phyloP scores from a whole-genome alignment of 2,329 filamentous ascomycete species.

The Ceratocystis smalleyi region DNA sequence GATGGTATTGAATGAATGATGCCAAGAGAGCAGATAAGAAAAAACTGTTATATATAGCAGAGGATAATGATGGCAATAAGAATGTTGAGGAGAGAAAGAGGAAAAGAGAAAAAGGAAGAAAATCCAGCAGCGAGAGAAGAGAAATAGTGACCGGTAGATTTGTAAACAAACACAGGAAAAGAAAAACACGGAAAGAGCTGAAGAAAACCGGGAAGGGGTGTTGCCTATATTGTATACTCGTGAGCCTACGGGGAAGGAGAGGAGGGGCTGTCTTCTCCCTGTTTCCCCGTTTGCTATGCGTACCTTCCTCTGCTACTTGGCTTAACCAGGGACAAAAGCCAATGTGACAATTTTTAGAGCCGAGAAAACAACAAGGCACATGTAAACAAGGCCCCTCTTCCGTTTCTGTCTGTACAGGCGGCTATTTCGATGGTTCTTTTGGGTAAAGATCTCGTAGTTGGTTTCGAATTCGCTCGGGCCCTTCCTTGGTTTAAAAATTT shows the following conservation, averaged over 20 bases:
- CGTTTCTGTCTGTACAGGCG: not conserved
- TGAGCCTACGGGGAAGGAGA: not conserved
- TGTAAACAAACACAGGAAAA: not conserved
- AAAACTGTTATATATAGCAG: not conserved
- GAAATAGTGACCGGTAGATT: not conserved
- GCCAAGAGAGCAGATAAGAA: not conserved
- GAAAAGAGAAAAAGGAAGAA: not conserved
- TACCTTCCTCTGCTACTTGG: not conserved
- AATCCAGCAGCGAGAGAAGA: not conserved
- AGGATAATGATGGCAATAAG: not conserved
- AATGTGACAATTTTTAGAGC: not conserved
- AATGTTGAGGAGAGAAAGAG: not conserved
- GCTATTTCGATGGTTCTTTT: not conserved
- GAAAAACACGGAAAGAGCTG: not conserved
- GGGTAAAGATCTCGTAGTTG: conserved; percentile 5
- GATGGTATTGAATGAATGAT: not conserved
- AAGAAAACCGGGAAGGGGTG: not conserved
- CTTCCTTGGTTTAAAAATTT: not conserved
- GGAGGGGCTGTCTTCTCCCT: not conserved
- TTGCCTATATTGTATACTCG: not conserved
- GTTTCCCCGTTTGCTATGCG: too few relatives aligned
- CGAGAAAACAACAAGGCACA: not conserved
- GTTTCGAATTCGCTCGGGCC: conserved; percentile 5
- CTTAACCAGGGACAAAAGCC: not conserved
- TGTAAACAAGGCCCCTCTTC: not conserved